Evolutionary conservation across 495 filamentous ascomycete species (phyloP).

Genomic region (Aspergillus saccharolyticus): DNA sequence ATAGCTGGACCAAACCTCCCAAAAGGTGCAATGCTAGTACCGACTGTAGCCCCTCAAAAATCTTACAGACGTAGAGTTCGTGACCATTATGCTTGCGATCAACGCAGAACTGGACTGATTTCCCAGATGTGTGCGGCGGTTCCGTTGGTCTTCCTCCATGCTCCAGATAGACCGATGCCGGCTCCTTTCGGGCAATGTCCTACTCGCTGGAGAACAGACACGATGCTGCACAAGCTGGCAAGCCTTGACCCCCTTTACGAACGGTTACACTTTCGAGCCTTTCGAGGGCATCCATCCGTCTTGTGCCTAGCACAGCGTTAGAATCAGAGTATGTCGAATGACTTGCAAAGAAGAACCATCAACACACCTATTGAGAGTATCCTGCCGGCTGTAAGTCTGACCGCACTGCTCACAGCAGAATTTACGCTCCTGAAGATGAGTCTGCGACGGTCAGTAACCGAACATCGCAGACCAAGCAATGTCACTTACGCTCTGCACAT

Average conservation of each 20-base stretch:
- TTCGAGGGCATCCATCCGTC: conserved; percentile 17
- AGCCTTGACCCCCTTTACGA: neutral
- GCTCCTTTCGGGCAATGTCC: too few species aligned
- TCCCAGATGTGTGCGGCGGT: neutral
- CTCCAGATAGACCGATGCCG: too few species aligned
- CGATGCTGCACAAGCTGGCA: too few species aligned
- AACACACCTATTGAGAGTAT: conserved; percentile 72
- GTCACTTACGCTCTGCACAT: conserved; percentile 67
- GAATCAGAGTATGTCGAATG: neutral
- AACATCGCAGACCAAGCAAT: neutral
- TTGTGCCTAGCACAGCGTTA: conserved; percentile 15
- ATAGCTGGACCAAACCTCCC: neutral
- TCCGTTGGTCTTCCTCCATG: too few species aligned
- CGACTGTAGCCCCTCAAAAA: neutral
- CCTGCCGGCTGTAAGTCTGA: conserved; percentile 73
- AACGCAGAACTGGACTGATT: neutral
- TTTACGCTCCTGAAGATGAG: conserved; percentile 70
- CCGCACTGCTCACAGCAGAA: conserved; percentile 67
- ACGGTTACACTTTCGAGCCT: neutral
- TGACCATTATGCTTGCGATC: neutral
- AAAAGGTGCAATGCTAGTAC: neutral
- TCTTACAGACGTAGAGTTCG: neutral
- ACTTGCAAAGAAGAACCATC: neutral
- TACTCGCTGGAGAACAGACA: too few species aligned
- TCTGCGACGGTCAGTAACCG: conserved; percentile 29